These are phyloP conservation scores for Tolypocladium cylindrosporum DNA, from an alignment of 2,329 filamentous ascomycete species.

Conservation along the genomic window DNA sequence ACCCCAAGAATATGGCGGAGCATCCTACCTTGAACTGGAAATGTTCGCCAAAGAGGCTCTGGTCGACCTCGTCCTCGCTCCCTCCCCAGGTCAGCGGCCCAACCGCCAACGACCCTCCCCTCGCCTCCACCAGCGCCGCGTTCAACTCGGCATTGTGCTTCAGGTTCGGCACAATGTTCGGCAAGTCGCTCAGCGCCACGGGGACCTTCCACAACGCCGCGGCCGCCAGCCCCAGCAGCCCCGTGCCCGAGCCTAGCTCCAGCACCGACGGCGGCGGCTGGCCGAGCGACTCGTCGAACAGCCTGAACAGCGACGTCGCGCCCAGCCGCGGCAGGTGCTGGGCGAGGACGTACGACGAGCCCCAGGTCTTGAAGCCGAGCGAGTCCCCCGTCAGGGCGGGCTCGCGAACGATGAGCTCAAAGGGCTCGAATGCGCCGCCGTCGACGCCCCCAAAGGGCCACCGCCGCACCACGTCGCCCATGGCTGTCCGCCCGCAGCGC, in stretches of 20 bases:
- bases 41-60: conserved; percentile 29
- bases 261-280: conserved; percentile 36
- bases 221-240: conserved; percentile 79
- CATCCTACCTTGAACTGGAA: conserved; percentile 40
- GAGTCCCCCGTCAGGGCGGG: conserved; percentile 82
- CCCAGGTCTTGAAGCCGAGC: conserved; percentile 92
- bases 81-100: conserved; percentile 69
- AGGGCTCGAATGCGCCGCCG: conserved; percentile 20
- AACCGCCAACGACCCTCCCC: conserved; percentile 48
- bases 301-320: conserved; percentile 31
- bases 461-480: conserved; percentile 45
- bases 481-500: conserved; percentile 63
- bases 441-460: conserved; percentile 37
- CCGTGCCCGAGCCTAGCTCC: conserved; percentile 84
- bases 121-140: conserved; percentile 36
- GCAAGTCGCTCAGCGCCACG: conserved; percentile 73
- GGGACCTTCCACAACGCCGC: conserved; percentile 57
- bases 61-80: conserved; percentile 31
- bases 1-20: no score
- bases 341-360: conserved; percentile 77
- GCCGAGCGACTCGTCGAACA: conserved; percentile 28
- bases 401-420: conserved; percentile 69
- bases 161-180: conserved; percentile 75
- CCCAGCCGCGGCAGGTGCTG: conserved; percentile 50
- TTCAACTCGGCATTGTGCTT: conserved; percentile 64